Evolutionary conservation across 257 asterid species (phyloP).

Genomic region (Marsdenia floribunda): DNA sequence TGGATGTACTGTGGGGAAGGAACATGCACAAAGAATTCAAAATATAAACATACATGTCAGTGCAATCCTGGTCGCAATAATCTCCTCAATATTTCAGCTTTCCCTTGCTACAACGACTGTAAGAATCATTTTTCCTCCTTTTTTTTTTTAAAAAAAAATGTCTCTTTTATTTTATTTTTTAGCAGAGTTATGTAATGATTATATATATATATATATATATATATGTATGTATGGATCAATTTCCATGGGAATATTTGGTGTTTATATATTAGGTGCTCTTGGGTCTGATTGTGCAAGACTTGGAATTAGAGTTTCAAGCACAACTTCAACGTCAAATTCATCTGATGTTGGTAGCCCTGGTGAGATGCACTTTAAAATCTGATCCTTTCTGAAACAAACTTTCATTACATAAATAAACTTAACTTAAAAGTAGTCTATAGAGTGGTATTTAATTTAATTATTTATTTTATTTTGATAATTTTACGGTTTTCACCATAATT

Average conservation of each 20-base stretch:
- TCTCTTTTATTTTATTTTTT: no score
- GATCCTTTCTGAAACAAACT: no score
- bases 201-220: no score
- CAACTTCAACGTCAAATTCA: constrained; percentile 28
- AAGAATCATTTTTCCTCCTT: constrained; percentile 6
- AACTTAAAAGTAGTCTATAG: no score
- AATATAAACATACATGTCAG: constrained; percentile 48
- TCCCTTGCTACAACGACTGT: constrained; percentile 72
- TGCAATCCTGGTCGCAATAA: constrained; percentile 54
- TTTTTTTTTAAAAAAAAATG: no score
- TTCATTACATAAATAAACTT: no score
- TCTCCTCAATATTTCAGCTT: constrained; percentile 46
- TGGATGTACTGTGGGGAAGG: constrained; percentile 82
- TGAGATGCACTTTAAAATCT: background rate
- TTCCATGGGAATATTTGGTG: background rate
- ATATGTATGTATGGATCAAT: no score
- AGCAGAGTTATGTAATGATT: background rate
- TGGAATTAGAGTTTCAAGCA: constrained; percentile 36
- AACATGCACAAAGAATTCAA: constrained; percentile 40
- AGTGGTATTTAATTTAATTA: no score
- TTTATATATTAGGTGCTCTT: constrained; percentile 46
- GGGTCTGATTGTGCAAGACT: constrained; percentile 55
- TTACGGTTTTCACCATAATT: no score
- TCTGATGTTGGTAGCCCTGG: constrained; percentile 22
- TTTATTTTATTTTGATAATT: no score